phyloP scores from a whole-genome alignment of 1,139 yeast species.

The Hansenula lynferdii region DNA sequence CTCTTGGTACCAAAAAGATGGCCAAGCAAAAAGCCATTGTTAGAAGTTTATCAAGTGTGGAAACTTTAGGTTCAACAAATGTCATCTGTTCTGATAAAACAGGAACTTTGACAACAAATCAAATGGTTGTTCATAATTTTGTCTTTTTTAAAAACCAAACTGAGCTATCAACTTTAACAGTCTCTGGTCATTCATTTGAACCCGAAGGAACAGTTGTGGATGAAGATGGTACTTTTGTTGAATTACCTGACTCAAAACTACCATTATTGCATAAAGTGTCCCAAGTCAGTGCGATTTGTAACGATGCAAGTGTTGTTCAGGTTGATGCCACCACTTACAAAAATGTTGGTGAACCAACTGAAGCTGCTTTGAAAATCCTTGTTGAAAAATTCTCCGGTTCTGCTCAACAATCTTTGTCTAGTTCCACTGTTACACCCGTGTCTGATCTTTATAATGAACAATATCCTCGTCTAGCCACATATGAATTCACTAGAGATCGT shows the following conservation, averaged over 20 bases:
- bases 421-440: conserved; percentile 17
- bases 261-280: conserved; percentile 25
- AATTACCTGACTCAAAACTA: conserved; percentile 25
- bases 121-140: conserved; percentile 60
- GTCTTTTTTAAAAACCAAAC: conserved; percentile 14
- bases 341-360: conserved; percentile 73
- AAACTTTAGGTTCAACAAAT: conserved; percentile 77
- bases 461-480: conserved; percentile 24
- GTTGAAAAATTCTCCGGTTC: conserved; percentile 36
- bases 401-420: conserved; percentile 15
- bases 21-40: conserved; percentile 69
- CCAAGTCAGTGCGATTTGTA: conserved; percentile 28
- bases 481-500: conserved; percentile 39
- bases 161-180: conserved; percentile 10
- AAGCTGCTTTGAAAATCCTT: conserved; percentile 73
- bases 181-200: conserved; percentile 20
- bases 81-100: conserved; percentile 84
- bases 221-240: conserved; percentile 24
- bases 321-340: conserved; percentile 17
- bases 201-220: conserved; percentile 34
- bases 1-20: conserved; percentile 81
- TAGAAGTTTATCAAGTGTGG: conserved; percentile 71
- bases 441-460: conserved; percentile 17
- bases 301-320: conserved; percentile 27
- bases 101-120: conserved; percentile 77